Conservation (phyloP, 345 rosid genomes). For the Sisymbrium altissimum region DNA sequence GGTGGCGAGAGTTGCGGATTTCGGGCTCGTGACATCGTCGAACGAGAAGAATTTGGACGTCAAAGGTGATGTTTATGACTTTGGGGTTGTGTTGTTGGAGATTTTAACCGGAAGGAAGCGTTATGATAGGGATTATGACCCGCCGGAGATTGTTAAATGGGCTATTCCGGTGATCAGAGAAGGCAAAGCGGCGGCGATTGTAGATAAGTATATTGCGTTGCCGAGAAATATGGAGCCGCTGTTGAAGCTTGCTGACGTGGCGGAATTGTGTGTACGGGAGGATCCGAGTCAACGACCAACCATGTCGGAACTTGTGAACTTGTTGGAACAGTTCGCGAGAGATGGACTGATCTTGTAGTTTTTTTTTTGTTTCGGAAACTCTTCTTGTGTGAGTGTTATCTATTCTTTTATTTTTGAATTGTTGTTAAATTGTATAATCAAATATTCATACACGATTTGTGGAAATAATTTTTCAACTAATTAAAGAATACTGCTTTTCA, state of each 20-base stretch:
- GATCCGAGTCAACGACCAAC: slow-evolving; percentile 67
- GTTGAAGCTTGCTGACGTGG: slow-evolving; percentile 75
- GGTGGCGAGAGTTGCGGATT: slow-evolving; percentile 85
- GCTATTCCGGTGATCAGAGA: slow-evolving; percentile 60
- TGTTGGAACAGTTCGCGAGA: slow-evolving; percentile 63
- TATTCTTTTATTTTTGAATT: slow-evolving; percentile 5
- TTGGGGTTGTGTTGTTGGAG: slow-evolving; percentile 76
- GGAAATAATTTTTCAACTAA: neutral
- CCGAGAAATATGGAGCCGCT: slow-evolving; percentile 86
- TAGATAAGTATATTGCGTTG: slow-evolving; percentile 57
- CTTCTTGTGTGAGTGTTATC: neutral
- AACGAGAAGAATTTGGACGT: slow-evolving; percentile 50
- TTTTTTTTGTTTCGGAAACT: neutral
- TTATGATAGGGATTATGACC: slow-evolving; percentile 57
- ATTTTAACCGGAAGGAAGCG: slow-evolving; percentile 85
- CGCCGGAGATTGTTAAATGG: slow-evolving; percentile 71
- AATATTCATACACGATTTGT: neutral
- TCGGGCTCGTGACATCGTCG: slow-evolving; percentile 61
- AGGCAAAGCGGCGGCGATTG: slow-evolving; percentile 60
- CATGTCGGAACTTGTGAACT: slow-evolving; percentile 55
- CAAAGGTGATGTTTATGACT: slow-evolving; percentile 60
- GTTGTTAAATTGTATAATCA: neutral
- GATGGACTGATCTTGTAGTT: slow-evolving; percentile 60
- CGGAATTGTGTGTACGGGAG: slow-evolving; percentile 64
- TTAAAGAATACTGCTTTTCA: too few species aligned